Evolutionary conservation across 352 stramenopile species (phyloP).

Genomic region (Pythium biforme): DNA sequence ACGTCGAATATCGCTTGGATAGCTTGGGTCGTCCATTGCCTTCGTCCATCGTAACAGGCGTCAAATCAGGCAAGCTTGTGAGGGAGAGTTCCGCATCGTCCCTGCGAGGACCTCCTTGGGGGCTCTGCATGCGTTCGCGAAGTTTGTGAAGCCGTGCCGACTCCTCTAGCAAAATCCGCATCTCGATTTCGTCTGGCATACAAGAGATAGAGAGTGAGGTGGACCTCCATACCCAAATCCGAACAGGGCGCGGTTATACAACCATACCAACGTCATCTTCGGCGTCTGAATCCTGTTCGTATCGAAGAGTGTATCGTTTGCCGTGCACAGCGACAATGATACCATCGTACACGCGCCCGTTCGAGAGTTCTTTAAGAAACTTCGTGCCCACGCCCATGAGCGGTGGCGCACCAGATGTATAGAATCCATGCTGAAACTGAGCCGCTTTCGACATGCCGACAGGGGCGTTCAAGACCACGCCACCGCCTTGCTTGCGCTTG

Average conservation of each 20-base stretch:
- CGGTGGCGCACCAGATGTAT: slow-evolving; percentile 15
- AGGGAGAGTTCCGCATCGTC: slow-evolving; percentile 56
- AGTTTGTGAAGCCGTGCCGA: slow-evolving; percentile 46
- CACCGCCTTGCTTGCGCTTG: slow-evolving; percentile 34
- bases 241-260: neutral
- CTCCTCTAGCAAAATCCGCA: slow-evolving; percentile 75
- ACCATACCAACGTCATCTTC: slow-evolving; percentile 65
- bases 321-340: slow-evolving; percentile 46
- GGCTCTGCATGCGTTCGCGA: slow-evolving; percentile 29
- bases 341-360: slow-evolving; percentile 66
- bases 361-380: slow-evolving; percentile 73
- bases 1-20: slow-evolving; percentile 40
- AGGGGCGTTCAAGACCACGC: neutral
- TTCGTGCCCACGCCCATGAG: slow-evolving; percentile 52
- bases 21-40: slow-evolving; percentile 19
- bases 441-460: slow-evolving; percentile 3
- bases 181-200: slow-evolving; percentile 61
- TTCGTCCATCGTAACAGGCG: slow-evolving; percentile 7
- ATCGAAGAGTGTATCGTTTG: slow-evolving; percentile 53
- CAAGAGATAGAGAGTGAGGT: slow-evolving; percentile 1
- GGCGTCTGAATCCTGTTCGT: slow-evolving; percentile 56
- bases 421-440: slow-evolving; percentile 17
- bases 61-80: slow-evolving; percentile 54
- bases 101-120: neutral
- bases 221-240: neutral